These are phyloP conservation scores for Bocquillonia castaneifolia DNA, from an alignment of 441 rosid species.

Conservation along the genomic window DNA sequence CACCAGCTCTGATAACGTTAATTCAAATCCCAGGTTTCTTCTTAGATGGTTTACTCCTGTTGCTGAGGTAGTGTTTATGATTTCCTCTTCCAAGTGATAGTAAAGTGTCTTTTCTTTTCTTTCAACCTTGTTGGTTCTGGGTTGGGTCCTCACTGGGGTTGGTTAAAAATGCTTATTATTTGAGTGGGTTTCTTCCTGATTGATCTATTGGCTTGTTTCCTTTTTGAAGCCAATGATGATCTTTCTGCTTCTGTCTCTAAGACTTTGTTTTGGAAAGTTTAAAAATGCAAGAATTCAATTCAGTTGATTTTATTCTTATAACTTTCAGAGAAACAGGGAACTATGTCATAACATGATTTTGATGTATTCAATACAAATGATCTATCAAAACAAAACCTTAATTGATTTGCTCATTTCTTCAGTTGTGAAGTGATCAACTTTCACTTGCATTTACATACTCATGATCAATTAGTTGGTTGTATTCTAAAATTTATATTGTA, in stretches of 20 bases:
- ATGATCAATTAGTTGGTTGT: background rate
- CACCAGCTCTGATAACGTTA: conserved; percentile 6
- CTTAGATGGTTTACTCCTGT: conserved; percentile 84
- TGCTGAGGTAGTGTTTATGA: conserved; percentile 40
- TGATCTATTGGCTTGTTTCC: no score
- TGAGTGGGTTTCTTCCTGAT: no score
- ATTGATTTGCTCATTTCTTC: background rate
- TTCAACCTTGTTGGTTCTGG: background rate
- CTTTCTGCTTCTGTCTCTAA: no score
- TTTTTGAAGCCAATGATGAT: no score
- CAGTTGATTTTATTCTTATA: no score
- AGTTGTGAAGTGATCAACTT: background rate
- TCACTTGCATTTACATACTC: background rate
- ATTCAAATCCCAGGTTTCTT: conserved; percentile 39
- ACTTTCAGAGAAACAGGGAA: no score
- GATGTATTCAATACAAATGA: no score
- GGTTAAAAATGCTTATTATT: no score
- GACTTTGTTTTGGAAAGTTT: no score
- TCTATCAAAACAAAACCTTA: background rate
- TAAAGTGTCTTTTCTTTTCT: background rate
- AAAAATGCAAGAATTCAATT: no score
- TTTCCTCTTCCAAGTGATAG: background rate
- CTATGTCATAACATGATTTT: no score
- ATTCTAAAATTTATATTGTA: background rate
- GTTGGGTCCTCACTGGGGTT: background rate